Conservation (phyloP, 441 rosid genomes). For the Hura crepitans region DNA sequence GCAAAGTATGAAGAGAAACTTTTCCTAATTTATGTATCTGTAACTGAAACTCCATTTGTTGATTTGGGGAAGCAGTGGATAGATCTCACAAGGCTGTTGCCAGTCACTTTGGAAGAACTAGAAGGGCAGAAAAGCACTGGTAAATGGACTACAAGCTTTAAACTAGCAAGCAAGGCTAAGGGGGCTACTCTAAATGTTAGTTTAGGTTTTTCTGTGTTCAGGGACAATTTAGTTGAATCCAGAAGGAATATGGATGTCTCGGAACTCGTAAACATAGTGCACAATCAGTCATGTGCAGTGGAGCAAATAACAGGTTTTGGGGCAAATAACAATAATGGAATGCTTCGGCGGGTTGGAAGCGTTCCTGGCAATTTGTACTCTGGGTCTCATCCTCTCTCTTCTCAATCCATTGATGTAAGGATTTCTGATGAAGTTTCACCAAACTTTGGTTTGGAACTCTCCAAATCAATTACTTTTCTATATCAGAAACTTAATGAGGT, state of each 20-base stretch:
- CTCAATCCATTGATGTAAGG: slow-evolving; percentile 42
- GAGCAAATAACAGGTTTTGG: slow-evolving; percentile 21
- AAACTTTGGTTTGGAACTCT: slow-evolving; percentile 47
- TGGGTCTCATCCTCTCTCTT: slow-evolving; percentile 27
- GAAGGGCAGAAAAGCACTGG: slow-evolving; percentile 51
- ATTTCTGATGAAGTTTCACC: slow-evolving; percentile 45
- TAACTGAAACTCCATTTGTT: slow-evolving; percentile 41
- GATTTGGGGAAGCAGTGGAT: slow-evolving; percentile 67
- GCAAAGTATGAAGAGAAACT: slow-evolving; percentile 62
- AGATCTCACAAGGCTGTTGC: slow-evolving; percentile 76
- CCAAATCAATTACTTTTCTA: slow-evolving; percentile 48
- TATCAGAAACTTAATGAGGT: slow-evolving; percentile 59
- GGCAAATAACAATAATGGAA: slow-evolving; percentile 23
- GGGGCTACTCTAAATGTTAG: slow-evolving; percentile 72
- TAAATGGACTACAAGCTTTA: slow-evolving; percentile 71
- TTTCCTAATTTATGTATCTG: slow-evolving; percentile 47
- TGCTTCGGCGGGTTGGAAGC: slow-evolving; percentile 43
- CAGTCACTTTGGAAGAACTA: slow-evolving; percentile 53
- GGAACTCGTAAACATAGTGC: slow-evolving; percentile 27
- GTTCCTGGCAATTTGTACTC: slow-evolving; percentile 39
- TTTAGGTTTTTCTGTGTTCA: slow-evolving; percentile 52
- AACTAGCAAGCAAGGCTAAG: slow-evolving; percentile 55
- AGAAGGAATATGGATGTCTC: slow-evolving; percentile 28
- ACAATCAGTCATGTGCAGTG: slow-evolving; percentile 17
- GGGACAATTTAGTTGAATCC: slow-evolving; percentile 31